Evolutionary conservation across 805 yeast genomes (phyloP).

Genomic region (Nakazawaea peltata): DNA sequence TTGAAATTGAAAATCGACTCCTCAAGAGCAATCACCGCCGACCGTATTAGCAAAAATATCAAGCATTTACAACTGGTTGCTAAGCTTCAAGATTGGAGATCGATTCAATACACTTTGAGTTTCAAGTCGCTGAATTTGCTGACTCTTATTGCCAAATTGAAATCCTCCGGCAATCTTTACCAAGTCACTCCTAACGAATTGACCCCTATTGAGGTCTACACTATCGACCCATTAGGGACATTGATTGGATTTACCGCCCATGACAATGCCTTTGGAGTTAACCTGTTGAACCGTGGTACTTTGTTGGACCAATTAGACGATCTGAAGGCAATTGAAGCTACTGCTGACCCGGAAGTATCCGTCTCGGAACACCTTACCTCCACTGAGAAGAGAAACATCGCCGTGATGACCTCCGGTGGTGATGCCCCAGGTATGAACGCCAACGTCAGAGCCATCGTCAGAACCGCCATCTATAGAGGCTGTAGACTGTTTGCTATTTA

Average conservation of each 20-base stretch:
- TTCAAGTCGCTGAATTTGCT: conserved; percentile 36
- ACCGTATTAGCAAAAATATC: conserved; percentile 18
- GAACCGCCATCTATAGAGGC: conserved; percentile 80
- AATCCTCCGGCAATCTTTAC: conserved; percentile 23
- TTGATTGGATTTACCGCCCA: conserved; percentile 71
- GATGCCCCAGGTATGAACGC: conserved; percentile 99
- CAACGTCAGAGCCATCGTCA: conserved; percentile 88
- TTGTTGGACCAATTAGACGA: not conserved
- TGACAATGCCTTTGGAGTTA: conserved; percentile 40
- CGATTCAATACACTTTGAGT: conserved; percentile 34
- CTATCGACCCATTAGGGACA: conserved; percentile 78
- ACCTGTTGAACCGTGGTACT: conserved; percentile 11
- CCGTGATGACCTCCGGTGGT: conserved; percentile 98
- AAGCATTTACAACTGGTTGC: conserved; percentile 19
- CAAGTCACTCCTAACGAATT: conserved; percentile 67
- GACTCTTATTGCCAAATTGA: conserved; percentile 26
- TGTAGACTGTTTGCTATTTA: conserved; percentile 88
- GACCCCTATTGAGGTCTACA: conserved; percentile 68
- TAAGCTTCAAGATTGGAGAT: conserved; percentile 39
- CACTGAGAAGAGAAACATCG: conserved; percentile 46
- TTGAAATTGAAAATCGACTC: conserved; percentile 18
- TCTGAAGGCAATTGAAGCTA: not conserved
- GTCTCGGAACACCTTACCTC: not conserved
- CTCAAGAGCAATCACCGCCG: conserved; percentile 18
- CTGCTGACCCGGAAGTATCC: not conserved